These are phyloP conservation scores for Podospora tetraspora DNA, from an alignment of 495 filamentous ascomycete genomes.

Conservation along the genomic window DNA sequence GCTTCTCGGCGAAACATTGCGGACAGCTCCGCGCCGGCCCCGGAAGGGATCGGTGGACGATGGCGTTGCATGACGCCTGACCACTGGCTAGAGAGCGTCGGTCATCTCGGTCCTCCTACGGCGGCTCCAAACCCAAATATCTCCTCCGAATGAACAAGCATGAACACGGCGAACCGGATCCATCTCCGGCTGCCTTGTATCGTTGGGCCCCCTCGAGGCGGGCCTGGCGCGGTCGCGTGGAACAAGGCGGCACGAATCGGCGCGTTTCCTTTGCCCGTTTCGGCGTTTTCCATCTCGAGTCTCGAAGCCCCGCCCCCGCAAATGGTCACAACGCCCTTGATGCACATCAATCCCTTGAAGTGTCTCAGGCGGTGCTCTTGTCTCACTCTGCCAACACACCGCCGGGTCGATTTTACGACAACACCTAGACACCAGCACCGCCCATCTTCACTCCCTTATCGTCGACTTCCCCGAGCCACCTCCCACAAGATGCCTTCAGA, in stretches of 20 bases:
- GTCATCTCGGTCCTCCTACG: background rate
- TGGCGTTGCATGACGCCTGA: background rate
- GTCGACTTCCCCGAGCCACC: background rate
- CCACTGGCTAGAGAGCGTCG: background rate
- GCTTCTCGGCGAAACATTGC: background rate
- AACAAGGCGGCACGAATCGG: conserved; percentile 7
- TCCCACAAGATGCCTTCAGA: background rate
- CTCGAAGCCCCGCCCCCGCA: conserved; percentile 1
- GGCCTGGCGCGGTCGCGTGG: too few relatives aligned
- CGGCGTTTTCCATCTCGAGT: background rate
- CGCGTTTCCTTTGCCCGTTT: conserved; percentile 3
- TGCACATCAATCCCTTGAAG: background rate
- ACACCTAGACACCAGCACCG: too few relatives aligned
- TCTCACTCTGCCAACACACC: background rate
- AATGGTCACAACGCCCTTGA: background rate
- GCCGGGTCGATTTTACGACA: too few relatives aligned
- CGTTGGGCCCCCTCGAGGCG: too few relatives aligned
- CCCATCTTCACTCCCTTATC: background rate
- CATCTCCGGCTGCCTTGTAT: background rate
- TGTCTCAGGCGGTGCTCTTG: background rate
- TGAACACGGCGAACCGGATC: background rate
- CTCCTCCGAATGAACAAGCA: background rate
- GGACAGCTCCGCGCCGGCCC: background rate
- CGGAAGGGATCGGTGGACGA: background rate
- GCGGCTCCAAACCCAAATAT: background rate